Evolutionary conservation across 2,329 filamentous ascomycete genomes (phyloP).

Genomic region (Exophiala xenobiotica): DNA sequence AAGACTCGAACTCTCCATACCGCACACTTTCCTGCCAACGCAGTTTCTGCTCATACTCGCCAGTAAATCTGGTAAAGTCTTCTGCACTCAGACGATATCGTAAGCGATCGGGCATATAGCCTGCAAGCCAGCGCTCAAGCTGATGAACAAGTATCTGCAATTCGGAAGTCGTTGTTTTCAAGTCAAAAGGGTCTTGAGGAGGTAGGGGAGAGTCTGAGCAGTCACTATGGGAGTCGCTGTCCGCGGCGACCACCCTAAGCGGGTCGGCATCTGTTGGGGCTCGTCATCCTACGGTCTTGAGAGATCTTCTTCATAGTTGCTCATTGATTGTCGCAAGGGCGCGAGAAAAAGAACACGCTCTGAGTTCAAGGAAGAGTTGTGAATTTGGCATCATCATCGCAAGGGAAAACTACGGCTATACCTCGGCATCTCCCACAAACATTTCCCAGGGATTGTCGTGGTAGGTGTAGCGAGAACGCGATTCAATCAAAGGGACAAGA

Average conservation of each 20-base stretch:
- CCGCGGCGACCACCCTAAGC: slow-evolving; percentile 4
- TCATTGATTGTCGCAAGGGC: slow-evolving; percentile 8
- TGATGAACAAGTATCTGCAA: slow-evolving; percentile 12
- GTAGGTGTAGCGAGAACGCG: slow-evolving; percentile 4
- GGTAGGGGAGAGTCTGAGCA: not conserved
- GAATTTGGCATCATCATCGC: slow-evolving; percentile 1
- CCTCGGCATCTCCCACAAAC: slow-evolving; percentile 4
- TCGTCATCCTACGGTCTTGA: slow-evolving; percentile 7
- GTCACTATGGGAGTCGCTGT: slow-evolving; percentile 5
- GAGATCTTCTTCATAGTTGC: slow-evolving; percentile 8
- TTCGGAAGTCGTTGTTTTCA: slow-evolving; percentile 11
- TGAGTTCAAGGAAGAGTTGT: not conserved
- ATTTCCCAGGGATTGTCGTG: slow-evolving; percentile 7
- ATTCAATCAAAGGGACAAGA: slow-evolving; percentile 6
- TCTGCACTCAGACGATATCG: slow-evolving; percentile 14
- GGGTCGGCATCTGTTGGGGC: slow-evolving; percentile 8
- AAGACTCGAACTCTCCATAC: slow-evolving; percentile 10
- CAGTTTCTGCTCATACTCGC: slow-evolving; percentile 8
- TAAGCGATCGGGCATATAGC: slow-evolving; percentile 3
- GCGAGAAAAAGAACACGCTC: slow-evolving; percentile 6
- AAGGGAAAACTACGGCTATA: slow-evolving; percentile 14
- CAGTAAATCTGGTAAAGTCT: slow-evolving; percentile 34
- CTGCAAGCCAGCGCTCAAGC: slow-evolving; percentile 8
- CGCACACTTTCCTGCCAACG: slow-evolving; percentile 12
- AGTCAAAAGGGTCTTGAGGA: slow-evolving; percentile 2